A percentile compares a stretch with the other conserved stretches of the same genome.
phyloP scores from a whole-genome alignment of 352 stramenopile genomes.

The Globisporangium radiosum region DNA sequence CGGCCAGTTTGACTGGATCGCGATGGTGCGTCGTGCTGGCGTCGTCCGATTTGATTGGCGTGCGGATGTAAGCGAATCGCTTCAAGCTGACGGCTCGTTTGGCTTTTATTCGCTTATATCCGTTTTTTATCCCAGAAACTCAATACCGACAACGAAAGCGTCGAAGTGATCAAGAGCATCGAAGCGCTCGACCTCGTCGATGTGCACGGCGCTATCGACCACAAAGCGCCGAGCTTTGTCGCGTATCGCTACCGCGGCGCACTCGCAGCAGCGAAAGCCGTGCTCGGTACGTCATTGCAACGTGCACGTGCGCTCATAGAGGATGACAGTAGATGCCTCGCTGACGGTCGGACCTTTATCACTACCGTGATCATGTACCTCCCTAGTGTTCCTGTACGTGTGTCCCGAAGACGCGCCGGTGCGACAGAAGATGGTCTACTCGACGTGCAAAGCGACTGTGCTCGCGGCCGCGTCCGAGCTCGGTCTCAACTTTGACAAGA shows the following conservation, averaged over 20 bases:
- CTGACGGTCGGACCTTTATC: background rate
- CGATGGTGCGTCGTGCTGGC: conserved; percentile 42
- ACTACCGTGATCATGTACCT: no score
- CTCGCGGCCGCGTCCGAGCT: conserved; percentile 57
- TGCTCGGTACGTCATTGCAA: conserved; percentile 23
- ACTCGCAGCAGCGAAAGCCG: conserved; percentile 21
- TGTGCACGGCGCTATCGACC: conserved; percentile 47
- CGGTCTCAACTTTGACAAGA: conserved; percentile 68
- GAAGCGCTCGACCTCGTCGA: conserved; percentile 67
- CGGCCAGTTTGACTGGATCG: conserved; percentile 85
- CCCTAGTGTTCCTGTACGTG: conserved; percentile 84
- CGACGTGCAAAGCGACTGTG: conserved; percentile 83
- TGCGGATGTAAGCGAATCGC: no score
- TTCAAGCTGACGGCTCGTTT: no score
- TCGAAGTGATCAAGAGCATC: conserved; percentile 75
- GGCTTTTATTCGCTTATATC: no score
- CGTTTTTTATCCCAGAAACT: conserved; percentile 38
- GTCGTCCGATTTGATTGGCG: no score
- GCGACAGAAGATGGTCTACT: conserved; percentile 89
- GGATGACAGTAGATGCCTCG: background rate
- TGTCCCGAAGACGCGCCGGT: conserved; percentile 84
- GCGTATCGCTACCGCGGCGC: conserved; percentile 61
- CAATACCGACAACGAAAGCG: conserved; percentile 65
- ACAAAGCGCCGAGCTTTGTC: conserved; percentile 68
- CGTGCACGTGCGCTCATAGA: background rate